Evolutionary conservation across 306 rosid species (phyloP), one percentile per base, ranked within the genome.

Genomic region (Psophocarpus tetragonolobus): DNA sequence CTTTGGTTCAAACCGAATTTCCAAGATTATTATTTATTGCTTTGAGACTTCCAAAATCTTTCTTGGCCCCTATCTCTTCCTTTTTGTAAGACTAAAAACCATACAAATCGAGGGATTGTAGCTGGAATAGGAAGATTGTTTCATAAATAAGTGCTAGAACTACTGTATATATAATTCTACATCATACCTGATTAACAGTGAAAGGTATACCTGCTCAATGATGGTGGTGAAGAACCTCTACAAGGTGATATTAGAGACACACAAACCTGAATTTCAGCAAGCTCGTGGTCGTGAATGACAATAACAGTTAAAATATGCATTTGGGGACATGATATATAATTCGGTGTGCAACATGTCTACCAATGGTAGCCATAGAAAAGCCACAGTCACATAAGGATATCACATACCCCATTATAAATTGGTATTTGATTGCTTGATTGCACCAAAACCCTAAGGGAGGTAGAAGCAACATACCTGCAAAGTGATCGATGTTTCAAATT

Each of bases 361-460:
- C 33, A 15, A n/a, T 65, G 56, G 23, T 30, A 36, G 69, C 62
- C 15, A 13, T 38, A 32, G 47, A 51, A 62, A 73, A 44, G 36
- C 11, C 42, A 32, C 71, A 71, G 21, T 48, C 42, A 74, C 38
- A 41, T 6, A 66, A 51, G 53, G 26, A 78, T 10, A 56, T 42
- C 67, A 86, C 89, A 66, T 73, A 93, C 98, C 90, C 63, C 66
- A 68, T 87, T 87, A 83, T 90, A 93, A 76, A 93, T 73, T 8
- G 96, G 88, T 68, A 77, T 24, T 61, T 91, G 96, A 78, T n/a
- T n/a, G n/a, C n/a, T n/a, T n/a, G n/a, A n/a, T 93, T 93, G 81
- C 93, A 92, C 98, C 98, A 93, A 87, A 91, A 93, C 81, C 91
- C 95, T 73, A 93, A 51, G 23, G 92, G 51, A 4, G 91, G 98